These are phyloP conservation scores for Leptographium lundbergii DNA, from an alignment of 2,329 filamentous ascomycete species.

Conservation along the genomic window DNA sequence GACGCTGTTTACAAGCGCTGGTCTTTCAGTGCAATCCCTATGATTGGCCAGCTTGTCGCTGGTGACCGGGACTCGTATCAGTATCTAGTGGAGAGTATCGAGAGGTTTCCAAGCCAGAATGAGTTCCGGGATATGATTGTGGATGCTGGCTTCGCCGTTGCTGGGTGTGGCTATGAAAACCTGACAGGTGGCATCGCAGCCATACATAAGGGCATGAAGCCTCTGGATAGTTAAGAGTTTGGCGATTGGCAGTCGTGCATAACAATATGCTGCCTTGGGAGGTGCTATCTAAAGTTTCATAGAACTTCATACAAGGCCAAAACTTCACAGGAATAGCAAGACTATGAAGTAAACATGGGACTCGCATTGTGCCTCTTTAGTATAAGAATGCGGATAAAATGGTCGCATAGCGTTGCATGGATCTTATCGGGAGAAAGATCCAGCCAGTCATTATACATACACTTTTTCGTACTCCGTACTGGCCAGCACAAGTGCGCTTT, in stretches of 20 bases:
- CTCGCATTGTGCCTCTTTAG: neutral
- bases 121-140: constrained; percentile 75
- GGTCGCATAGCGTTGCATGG: neutral
- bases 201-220: constrained; percentile 95
- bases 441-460: neutral
- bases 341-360: neutral
- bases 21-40: constrained; percentile 86
- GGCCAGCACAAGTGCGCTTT: neutral
- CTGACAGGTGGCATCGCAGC: constrained; percentile 86
- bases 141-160: constrained; percentile 74
- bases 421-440: neutral
- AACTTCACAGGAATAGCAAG: neutral
- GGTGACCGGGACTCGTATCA: constrained; percentile 94
- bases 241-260: neutral
- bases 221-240: constrained; percentile 20
- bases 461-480: neutral
- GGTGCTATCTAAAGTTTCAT: too few species aligned
- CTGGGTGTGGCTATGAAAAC: constrained; percentile 75
- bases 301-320: too few species aligned
- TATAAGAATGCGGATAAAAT: neutral
- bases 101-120: constrained; percentile 76
- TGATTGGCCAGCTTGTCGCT: constrained; percentile 91
- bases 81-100: constrained; percentile 97
- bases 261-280: too few species aligned
- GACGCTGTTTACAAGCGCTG: constrained; percentile 86